Base-by-base conservation (phyloP, 257 asterid genomes). In the Pogostemon cablin region DNA sequence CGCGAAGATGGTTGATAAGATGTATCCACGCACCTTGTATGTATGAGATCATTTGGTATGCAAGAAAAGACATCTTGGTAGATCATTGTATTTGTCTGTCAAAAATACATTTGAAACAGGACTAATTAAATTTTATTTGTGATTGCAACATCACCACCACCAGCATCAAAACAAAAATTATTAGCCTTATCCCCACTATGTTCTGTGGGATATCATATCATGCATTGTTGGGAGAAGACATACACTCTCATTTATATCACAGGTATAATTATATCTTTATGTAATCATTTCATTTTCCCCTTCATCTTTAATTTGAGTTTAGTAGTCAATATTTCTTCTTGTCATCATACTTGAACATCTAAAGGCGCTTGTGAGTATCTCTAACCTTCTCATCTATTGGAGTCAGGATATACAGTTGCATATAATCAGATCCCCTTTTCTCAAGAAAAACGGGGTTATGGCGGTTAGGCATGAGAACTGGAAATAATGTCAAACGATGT, bases 61-160 rank as follows among this genome's bases (percentile, higher is more conserved):
- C 99, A 89, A 49, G 99, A 85, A 74, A 93, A 91, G 4, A 93
- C 96, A 4, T 91, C 98, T 86, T 93, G 96, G 84, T 91, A 91
- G 74, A 89, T 80, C 89, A 69, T 85, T 7, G 96, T 87, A 74
- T 93, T 93, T 35, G 93, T 85, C 99, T 93, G 96, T 70, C 65
- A 76, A 48, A 69, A 70, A 53, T 72, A 81, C 50, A 59, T 67
- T 56, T 41, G 8, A 69, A 39, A 32, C 44, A 34, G 44, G 48
- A 47, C 6, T 38, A 60, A 34, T 52, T 37, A 60, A n/a, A 69
- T 52, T 48, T 7, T 20, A 60, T 54, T 35, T 70, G 37, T 37
- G 71, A 50, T 8, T 46, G 60, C 49, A 35, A 74, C 57, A 52
- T 6, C 57, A 5, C 34, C 7, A 15, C 32, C 32, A 25, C 32